These are phyloP conservation scores for Penicillium hordei DNA, from an alignment of 2,329 filamentous ascomycete species.

Conservation along the genomic window DNA sequence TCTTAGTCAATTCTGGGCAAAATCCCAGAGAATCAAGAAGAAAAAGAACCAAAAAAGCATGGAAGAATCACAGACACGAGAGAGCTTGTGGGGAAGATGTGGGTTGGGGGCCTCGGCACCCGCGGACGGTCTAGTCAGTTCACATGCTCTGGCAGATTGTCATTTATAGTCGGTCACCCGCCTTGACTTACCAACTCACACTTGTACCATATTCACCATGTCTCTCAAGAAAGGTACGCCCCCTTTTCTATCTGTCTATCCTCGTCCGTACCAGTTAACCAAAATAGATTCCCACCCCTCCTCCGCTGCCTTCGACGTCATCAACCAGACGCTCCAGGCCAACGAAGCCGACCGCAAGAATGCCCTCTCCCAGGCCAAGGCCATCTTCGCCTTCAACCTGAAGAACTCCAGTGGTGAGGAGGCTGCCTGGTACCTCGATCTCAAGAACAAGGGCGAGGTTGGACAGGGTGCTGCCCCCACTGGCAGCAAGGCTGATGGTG, in stretches of 20 bases:
- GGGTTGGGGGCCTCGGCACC: conserved; percentile 23
- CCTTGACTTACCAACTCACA: not conserved
- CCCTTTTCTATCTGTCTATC: not conserved
- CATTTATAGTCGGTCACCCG: conserved; percentile 25
- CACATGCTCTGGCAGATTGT: conserved; percentile 27
- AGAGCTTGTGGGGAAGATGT: conserved; percentile 8
- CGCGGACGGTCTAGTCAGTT: conserved; percentile 11
- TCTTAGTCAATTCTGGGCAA: not conserved
- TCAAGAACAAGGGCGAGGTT: conserved; percentile 85
- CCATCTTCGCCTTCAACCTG: conserved; percentile 85
- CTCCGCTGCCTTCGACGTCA: conserved; percentile 86
- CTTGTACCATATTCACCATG: conserved; percentile 53
- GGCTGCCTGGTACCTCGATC: conserved; percentile 90
- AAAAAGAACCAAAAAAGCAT: not conserved
- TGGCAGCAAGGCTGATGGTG: conserved; percentile 80
- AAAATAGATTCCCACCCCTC: conserved; percentile 75
- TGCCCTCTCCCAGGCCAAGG: conserved; percentile 83
- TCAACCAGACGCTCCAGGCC: conserved; percentile 68
- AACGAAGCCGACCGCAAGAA: conserved; percentile 75
- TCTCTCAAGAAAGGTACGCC: conserved; percentile 69
- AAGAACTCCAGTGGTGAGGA: conserved; percentile 82
- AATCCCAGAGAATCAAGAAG: not conserved
- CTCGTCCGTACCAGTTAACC: not conserved
- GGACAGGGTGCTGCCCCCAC: conserved; percentile 67
- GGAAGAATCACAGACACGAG: conserved; percentile 1